Conservation (phyloP, 768 basidiomycete genomes). For the Flagelloscypha sp. region DNA sequence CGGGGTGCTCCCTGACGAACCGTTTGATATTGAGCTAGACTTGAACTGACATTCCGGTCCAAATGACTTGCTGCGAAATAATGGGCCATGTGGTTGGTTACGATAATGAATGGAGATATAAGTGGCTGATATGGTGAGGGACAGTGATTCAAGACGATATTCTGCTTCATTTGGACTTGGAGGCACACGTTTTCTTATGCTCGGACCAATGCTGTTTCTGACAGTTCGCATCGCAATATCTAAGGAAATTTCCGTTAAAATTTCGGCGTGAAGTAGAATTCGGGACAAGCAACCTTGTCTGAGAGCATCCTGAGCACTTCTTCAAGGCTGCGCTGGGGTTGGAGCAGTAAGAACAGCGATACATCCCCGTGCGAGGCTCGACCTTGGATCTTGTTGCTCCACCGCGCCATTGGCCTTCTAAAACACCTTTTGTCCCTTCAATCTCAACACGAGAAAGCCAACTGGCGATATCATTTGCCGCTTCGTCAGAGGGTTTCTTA, state of each 20-base stretch:
- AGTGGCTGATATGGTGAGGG: too few relatives aligned
- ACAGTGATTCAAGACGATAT: constrained; percentile 8
- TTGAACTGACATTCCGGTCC: too few relatives aligned
- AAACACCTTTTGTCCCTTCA: constrained; percentile 20
- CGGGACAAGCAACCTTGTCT: constrained; percentile 24
- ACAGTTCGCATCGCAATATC: constrained; percentile 31
- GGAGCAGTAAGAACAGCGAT: constrained; percentile 56
- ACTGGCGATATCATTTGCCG: constrained; percentile 48
- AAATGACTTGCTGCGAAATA: too few relatives aligned
- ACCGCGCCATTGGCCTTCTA: constrained; percentile 21
- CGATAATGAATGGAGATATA: too few relatives aligned
- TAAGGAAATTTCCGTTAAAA: constrained; percentile 5
- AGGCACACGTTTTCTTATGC: constrained; percentile 24
- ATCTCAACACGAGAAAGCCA: constrained; percentile 47
- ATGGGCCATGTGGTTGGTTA: background rate
- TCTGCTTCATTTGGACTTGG: constrained; percentile 1
- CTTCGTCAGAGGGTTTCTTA: constrained; percentile 24
- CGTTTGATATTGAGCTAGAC: constrained; percentile 42
- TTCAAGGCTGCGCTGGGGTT: constrained; percentile 52
- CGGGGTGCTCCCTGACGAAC: constrained; percentile 8
- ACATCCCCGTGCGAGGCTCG: constrained; percentile 40
- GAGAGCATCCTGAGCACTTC: constrained; percentile 40
- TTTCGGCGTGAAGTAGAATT: background rate
- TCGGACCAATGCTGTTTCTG: constrained; percentile 28
- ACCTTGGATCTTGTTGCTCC: constrained; percentile 30